A percentile compares a stretch with the other conserved stretches of the same genome.
Conservation (phyloP, 2,329 filamentous ascomycete genomes). For the Phoma herbarum region DNA sequence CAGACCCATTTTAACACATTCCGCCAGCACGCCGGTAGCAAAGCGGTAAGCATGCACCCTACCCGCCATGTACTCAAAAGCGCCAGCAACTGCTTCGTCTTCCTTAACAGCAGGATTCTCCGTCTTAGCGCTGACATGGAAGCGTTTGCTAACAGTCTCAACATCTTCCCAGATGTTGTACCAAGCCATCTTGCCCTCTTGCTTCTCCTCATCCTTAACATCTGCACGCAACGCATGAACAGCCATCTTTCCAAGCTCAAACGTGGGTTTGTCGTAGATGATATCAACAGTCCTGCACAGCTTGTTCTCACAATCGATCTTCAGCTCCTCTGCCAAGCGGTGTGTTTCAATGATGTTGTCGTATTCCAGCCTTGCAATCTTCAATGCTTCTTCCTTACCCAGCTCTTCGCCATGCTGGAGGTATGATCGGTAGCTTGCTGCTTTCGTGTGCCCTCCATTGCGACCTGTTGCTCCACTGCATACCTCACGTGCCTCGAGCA, state of each 20-base stretch:
- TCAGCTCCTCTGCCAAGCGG: slow-evolving; percentile 59
- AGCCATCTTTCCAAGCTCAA: slow-evolving; percentile 37
- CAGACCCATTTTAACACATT: slow-evolving; percentile 40
- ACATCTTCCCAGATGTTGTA: slow-evolving; percentile 35
- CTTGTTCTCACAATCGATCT: slow-evolving; percentile 56
- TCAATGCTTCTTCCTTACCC: slow-evolving; percentile 60
- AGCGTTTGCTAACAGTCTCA: slow-evolving; percentile 26
- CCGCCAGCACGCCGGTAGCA: slow-evolving; percentile 36
- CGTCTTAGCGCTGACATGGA: slow-evolving; percentile 32
- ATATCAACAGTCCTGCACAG: slow-evolving; percentile 66
- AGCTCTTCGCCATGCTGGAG: slow-evolving; percentile 55
- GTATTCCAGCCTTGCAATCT: slow-evolving; percentile 53
- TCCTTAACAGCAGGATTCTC: slow-evolving; percentile 25
- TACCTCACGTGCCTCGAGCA: slow-evolving; percentile 53
- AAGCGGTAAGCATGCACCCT: slow-evolving; percentile 47
- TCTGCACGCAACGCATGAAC: slow-evolving; percentile 36
- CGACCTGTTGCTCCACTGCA: slow-evolving; percentile 55
- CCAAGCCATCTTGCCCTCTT: slow-evolving; percentile 38
- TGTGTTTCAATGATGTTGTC: slow-evolving; percentile 64
- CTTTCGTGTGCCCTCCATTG: slow-evolving; percentile 61
- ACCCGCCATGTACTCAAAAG: slow-evolving; percentile 46
- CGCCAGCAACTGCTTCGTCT: slow-evolving; percentile 37
- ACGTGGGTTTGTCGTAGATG: slow-evolving; percentile 59
- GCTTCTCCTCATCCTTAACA: slow-evolving; percentile 35
- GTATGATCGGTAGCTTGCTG: slow-evolving; percentile 62